Percentiles rank a stretch among this genome's conserved stretches.
Conservation (phyloP, 768 basidiomycete species). For the Leccinum arenicola region DNA sequence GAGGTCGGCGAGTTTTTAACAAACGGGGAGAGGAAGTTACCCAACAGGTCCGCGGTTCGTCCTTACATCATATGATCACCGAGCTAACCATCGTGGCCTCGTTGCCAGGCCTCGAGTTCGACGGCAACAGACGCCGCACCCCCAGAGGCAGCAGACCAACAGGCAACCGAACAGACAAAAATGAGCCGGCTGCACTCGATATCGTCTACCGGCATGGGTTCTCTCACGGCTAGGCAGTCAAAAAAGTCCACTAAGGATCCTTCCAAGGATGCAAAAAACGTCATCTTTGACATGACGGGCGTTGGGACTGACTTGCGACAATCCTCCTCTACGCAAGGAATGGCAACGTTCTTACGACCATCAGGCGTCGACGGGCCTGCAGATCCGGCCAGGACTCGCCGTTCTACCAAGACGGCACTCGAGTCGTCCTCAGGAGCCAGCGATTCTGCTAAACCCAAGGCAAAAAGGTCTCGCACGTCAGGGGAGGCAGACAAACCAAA, state of each 20-base stretch:
- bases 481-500: conserved; percentile 14
- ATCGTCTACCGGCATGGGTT: conserved; percentile 14
- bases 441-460: conserved; percentile 9
- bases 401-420: conserved; percentile 4
- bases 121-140: conserved; percentile 4
- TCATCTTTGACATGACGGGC: conserved; percentile 45
- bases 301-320: conserved; percentile 50
- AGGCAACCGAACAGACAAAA: conserved; percentile 25
- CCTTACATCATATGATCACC: conserved; percentile 18
- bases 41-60: conserved; percentile 22
- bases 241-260: conserved; percentile 21
- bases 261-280: conserved; percentile 41
- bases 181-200: conserved; percentile 20
- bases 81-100: conserved; percentile 15
- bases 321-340: conserved; percentile 17
- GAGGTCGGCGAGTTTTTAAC: conserved; percentile 53
- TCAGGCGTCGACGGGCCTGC: conserved; percentile 22
- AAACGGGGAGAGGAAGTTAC: conserved; percentile 48
- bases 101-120: conserved; percentile 19
- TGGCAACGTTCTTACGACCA: conserved; percentile 19
- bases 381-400: conserved; percentile 7
- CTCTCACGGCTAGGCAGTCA: conserved; percentile 8
- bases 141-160: conserved; percentile 11
- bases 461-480: conserved; percentile 25
- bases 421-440: conserved; percentile 7